Evolutionary conservation across 2,329 filamentous ascomycete species (phyloP).

Genomic region (Falciphora oryzae): DNA sequence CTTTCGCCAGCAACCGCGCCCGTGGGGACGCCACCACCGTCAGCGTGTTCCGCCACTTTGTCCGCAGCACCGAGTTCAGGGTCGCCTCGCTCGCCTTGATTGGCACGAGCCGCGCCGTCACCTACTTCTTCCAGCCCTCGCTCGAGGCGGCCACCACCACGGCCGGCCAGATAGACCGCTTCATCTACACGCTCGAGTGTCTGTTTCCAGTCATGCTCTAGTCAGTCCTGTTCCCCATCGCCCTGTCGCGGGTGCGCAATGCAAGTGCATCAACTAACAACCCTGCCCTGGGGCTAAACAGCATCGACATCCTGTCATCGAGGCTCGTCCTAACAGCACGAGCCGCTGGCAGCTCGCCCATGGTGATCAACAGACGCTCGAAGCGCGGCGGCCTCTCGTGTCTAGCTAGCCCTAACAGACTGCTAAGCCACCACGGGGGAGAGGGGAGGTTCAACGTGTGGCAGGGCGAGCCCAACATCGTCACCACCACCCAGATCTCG

Average conservation of each 20-base stretch:
- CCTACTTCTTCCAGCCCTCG: conserved; percentile 33
- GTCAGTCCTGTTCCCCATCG: conserved; percentile 20
- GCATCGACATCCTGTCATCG: conserved; percentile 10
- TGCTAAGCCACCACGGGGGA: background rate
- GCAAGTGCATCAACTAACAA: background rate
- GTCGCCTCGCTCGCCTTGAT: conserved; percentile 32
- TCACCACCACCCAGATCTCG: background rate
- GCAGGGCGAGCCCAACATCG: background rate
- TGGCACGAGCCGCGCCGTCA: conserved; percentile 33
- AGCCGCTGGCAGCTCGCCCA: background rate
- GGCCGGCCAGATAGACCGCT: conserved; percentile 34
- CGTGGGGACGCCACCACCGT: conserved; percentile 23
- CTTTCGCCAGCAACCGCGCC: conserved; percentile 26
- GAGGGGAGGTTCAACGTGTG: background rate
- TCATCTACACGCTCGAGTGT: conserved; percentile 36
- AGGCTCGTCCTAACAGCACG: background rate
- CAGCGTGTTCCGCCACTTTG: conserved; percentile 32
- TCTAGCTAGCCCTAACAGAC: background rate
- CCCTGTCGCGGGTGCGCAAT: background rate
- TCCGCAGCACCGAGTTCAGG: conserved; percentile 34
- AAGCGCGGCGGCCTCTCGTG: background rate
- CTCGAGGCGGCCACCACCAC: conserved; percentile 30
- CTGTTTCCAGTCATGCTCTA: conserved; percentile 35
- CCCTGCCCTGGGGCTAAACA: conserved; percentile 11
- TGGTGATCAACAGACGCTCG: background rate